Base-by-base conservation (phyloP, 1,284 basidiomycete genomes). In the Peniophora sp. region DNA sequence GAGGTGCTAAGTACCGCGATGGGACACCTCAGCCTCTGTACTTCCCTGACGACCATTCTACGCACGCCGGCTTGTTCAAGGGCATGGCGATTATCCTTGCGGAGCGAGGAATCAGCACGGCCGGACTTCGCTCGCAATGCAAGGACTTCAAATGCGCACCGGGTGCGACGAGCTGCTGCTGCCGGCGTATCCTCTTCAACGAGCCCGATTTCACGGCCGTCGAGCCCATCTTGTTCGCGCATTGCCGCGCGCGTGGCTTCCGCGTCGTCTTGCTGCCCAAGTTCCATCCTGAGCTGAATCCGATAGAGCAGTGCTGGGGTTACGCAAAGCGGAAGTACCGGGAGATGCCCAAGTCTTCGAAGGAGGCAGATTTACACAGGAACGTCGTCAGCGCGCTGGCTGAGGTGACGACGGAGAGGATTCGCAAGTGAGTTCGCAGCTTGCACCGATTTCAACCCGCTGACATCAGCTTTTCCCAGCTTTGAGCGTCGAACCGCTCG, bases 301-400 rank as follows among this genome's bases (percentile, higher is more conserved):
- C 60, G 23, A 64, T 64, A 43, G 62, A 64, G 32, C 63, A 64
- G 41, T 64, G 57, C 50, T 65, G 63, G 65, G 64, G 64, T 8
- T 54, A 55, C 51, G 57, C 63, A 24, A 66, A 65, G 46, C n/a
- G 52, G 1, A 17, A 53, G 2, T 65, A 65, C 49, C 50, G 58
- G 6, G 16, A 47, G 32, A 50, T 23, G 54, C 58, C 57, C 2
- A 25, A 27, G 1, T 63, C 55, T 16, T 55, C 53, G 9, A 50
- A 50, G 45, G 58, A 62, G 48, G 61, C 56, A n/a, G 56, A 58
- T 41, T 50, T 65, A 3, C 56, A 59, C 44, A 17, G 35, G 9
- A 63, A 63, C 54, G 48, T 58, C 0, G 1, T 55, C 0, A 16
- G 14, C 1, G 45, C 56, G 2, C 27, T 63, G 2, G 55, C 56